These are phyloP conservation scores for Tulasnella sp. DNA, from an alignment of 768 basidiomycete genomes.

Conservation along the genomic window DNA sequence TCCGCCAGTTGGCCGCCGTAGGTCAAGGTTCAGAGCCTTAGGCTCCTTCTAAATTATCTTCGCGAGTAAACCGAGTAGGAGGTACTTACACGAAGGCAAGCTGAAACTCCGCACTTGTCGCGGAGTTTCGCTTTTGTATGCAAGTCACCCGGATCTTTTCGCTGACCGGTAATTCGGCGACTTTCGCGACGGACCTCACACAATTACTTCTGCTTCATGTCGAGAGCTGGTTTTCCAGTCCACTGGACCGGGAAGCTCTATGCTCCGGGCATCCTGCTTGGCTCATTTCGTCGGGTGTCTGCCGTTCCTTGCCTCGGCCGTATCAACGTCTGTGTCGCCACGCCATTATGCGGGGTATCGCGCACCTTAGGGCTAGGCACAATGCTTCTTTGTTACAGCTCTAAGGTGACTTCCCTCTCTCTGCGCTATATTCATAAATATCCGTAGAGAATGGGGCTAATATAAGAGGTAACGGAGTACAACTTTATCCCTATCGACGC, in stretches of 20 bases:
- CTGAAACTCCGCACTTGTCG: not conserved
- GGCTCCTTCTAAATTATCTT: not conserved
- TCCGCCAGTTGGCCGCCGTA: not conserved
- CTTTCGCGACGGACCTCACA: not conserved
- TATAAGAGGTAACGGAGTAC: not conserved
- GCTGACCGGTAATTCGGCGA: constrained; percentile 4
- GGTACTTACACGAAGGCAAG: not conserved
- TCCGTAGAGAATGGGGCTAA: not conserved
- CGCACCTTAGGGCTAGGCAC: not conserved
- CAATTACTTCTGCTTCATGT: not conserved
- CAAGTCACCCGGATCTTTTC: constrained; percentile 2
- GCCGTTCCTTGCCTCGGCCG: not conserved
- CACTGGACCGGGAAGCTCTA: not conserved
- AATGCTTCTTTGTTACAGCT: not conserved
- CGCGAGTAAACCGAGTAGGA: not conserved
- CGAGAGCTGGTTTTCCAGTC: not conserved
- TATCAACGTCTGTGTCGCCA: not conserved
- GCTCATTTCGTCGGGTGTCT: not conserved
- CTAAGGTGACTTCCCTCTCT: not conserved
- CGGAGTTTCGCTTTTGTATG: not conserved
- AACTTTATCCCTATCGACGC: not conserved
- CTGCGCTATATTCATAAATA: not conserved
- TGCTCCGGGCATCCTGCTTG: not conserved
- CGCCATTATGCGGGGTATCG: constrained; percentile 7
- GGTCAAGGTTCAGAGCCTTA: not conserved